A percentile compares a stretch with the other conserved stretches of the same genome.
Conservation (phyloP, 179 eudicot genomes). For the Silene noctiflora region DNA sequence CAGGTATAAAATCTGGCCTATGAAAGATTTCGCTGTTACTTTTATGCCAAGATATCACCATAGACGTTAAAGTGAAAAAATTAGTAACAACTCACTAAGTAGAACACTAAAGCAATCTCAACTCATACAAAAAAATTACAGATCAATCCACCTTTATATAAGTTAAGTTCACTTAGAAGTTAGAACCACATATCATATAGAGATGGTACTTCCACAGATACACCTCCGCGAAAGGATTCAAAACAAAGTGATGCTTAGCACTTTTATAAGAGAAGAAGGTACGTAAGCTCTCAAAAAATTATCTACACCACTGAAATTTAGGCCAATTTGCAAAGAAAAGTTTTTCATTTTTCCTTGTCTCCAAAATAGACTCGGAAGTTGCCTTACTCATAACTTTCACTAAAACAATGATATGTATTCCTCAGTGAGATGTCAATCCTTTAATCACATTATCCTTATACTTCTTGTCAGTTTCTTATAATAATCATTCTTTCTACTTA, state of each 20-base stretch:
- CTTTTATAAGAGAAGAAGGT: not conserved
- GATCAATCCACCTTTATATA: not conserved
- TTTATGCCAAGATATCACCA: not conserved
- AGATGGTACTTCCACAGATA: not conserved
- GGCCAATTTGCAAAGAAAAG: not conserved
- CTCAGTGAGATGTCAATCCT: too few relatives aligned
- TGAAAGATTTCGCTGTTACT: not conserved
- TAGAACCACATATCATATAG: not conserved
- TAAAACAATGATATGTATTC: not conserved
- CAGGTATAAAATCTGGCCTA: not conserved
- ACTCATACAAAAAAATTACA: not conserved
- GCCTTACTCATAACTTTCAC: not conserved
- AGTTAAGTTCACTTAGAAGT: not conserved
- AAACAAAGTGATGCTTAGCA: conserved; percentile 9
- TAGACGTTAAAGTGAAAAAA: not conserved
- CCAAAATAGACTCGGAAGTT: not conserved
- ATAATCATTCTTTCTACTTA: too few relatives aligned
- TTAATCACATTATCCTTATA: too few relatives aligned
- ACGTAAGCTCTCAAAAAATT: too few relatives aligned
- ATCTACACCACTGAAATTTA: not conserved
- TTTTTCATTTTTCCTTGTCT: not conserved
- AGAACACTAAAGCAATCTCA: not conserved
- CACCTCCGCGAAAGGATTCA: not conserved
- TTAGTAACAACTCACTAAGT: not conserved
- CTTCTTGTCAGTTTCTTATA: too few relatives aligned